These are phyloP conservation scores for Aspergillus affinis DNA, from an alignment of 495 filamentous ascomycete genomes.

Conservation along the genomic window DNA sequence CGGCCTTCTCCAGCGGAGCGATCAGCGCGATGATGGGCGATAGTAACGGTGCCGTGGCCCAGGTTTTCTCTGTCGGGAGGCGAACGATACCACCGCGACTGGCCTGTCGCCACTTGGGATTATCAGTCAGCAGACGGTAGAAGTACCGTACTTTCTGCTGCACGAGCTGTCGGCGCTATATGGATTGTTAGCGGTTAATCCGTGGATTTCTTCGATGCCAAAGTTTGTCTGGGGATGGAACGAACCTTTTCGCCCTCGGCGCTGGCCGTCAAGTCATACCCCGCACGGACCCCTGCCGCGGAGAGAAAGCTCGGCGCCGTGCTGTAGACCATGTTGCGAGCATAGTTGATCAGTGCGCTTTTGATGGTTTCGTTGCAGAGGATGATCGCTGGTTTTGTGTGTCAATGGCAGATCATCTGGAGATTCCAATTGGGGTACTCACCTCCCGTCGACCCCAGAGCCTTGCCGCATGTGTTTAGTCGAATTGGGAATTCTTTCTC, in stretches of 20 bases:
- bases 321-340: slow-evolving; percentile 34
- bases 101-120: slow-evolving; percentile 5
- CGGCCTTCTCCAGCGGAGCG: background rate
- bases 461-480: slow-evolving; percentile 68
- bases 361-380: slow-evolving; percentile 29
- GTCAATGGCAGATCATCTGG: background rate
- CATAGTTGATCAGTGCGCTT: slow-evolving; percentile 31
- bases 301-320: slow-evolving; percentile 34
- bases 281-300: slow-evolving; percentile 32
- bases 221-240: background rate
- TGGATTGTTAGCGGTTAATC: background rate
- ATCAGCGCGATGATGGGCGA: slow-evolving; percentile 8
- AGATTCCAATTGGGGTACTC: slow-evolving; percentile 16
- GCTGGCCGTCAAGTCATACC: slow-evolving; percentile 29
- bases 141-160: slow-evolving; percentile 12
- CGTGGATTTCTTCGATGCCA: background rate
- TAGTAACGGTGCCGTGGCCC: slow-evolving; percentile 1
- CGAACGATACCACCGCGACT: slow-evolving; percentile 7
- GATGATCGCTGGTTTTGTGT: background rate
- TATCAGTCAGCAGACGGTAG: slow-evolving; percentile 8
- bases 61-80: slow-evolving; percentile 8
- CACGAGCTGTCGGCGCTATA: slow-evolving; percentile 10
- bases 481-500: slow-evolving; percentile 58
- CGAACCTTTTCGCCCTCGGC: slow-evolving; percentile 13
- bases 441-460: slow-evolving; percentile 63